Percentiles rank a stretch among this genome's conserved stretches.
These are phyloP conservation scores for Stentor roeselii DNA, from an alignment of 73 alveolate species.

Conservation along the genomic window DNA sequence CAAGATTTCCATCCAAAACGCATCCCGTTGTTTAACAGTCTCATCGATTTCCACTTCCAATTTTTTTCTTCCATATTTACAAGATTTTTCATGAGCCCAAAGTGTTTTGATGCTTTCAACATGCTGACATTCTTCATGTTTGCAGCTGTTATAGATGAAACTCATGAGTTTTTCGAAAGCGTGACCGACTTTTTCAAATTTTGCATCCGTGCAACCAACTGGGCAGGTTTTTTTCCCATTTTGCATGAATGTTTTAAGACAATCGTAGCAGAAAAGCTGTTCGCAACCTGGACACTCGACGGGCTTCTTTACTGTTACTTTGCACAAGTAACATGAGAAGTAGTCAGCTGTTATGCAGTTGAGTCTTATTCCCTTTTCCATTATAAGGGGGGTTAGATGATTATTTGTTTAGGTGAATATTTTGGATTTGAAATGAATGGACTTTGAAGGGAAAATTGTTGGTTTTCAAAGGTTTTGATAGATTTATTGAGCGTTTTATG, in stretches of 20 bases:
- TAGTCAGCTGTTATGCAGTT: neutral
- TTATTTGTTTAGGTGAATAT: no score
- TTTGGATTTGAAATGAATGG: no score
- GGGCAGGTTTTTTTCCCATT: neutral
- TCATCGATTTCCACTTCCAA: neutral
- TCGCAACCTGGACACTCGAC: neutral
- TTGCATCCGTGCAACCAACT: neutral
- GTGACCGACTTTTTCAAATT: neutral
- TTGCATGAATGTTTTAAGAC: neutral
- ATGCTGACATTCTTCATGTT: neutral
- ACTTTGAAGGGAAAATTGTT: no score
- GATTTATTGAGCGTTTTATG: no score
- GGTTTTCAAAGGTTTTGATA: no score
- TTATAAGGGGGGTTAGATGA: constrained; percentile 10
- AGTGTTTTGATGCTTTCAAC: neutral
- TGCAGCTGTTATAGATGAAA: neutral
- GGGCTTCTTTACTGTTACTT: neutral
- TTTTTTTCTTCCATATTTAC: neutral
- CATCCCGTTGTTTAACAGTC: neutral
- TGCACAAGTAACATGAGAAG: neutral
- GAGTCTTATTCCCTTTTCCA: neutral
- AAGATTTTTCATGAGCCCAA: neutral
- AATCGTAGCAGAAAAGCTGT: neutral
- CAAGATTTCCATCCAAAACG: neutral
- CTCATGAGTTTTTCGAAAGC: neutral